Evolutionary conservation across 2,329 filamentous ascomycete species (phyloP), one percentile per base, ranked within the genome.

Genomic region (Fusarium sp.): DNA sequence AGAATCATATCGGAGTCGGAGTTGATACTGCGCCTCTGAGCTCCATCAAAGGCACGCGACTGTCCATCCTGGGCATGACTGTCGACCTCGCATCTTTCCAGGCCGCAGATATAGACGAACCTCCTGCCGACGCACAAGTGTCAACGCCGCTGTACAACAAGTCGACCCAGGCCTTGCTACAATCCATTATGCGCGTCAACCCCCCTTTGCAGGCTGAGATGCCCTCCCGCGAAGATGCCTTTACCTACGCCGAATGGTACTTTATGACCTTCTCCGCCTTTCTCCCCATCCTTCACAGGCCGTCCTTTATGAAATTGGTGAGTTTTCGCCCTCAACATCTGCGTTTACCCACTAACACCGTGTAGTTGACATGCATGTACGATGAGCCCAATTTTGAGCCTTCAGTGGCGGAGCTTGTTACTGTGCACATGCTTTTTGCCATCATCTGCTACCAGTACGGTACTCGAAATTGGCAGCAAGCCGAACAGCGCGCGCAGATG

Each of bases 21-120:
- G 81, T 83, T 7, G 85, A 88, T 51, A 86, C 84, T 65, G 83
- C 84, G 9, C 85, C 86, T 46, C 76, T 93, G 33, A 91, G 87
- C 74, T 88, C 89, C 8, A 89, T 93, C 70, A 88, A 88, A 68
- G 91, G 90, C 42, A 93, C 89, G 0, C 86, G 85, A 9, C 78
- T 95, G n/a, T 88, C 90, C 1, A 85, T 96, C 49, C 85, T 95
- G 37, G 92, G 91, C 31, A 90, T 89, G 66, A 88, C 90, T 41
- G 89, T 95, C 68, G 90, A 96, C 73, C 84, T 94, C 37, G 87
- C 89, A 11, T 86, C 88, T 39, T 92, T 91, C 69, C 83, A 88
- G 42, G 85, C 84, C 1, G 79, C 82, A 2, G 89, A 92, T 57
- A 80, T 86, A 72, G 85, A 90, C 66, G 88, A 90, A 77, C 72